phyloP scores from a whole-genome alignment of 2,329 filamentous ascomycete genomes.

The Trichoderma semiorbis region DNA sequence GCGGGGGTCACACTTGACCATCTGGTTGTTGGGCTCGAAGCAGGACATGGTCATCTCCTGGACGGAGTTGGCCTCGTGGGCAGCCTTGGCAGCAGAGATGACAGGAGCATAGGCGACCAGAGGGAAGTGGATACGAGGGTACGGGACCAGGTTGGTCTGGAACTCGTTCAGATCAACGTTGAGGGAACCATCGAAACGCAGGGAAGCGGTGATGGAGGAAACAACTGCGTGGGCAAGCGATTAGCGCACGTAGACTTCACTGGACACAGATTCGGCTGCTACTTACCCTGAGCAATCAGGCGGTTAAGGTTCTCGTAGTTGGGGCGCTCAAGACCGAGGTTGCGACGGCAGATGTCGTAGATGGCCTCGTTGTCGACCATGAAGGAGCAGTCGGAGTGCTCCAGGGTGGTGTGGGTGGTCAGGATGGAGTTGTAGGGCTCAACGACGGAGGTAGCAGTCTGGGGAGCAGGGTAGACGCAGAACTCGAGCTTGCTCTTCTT shows the following conservation, averaged over 20 bases:
- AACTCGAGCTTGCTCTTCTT: constrained; percentile 99
- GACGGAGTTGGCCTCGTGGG: constrained; percentile 96
- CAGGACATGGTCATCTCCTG: constrained; percentile 98
- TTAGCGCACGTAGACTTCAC: background rate
- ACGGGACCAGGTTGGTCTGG: constrained; percentile 99
- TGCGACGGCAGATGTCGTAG: constrained; percentile 98
- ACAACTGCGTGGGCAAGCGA: constrained; percentile 60
- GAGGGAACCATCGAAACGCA: constrained; percentile 96
- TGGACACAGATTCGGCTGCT: background rate
- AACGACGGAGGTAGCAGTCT: constrained; percentile 94
- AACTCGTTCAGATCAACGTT: constrained; percentile 99
- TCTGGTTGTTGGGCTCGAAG: constrained; percentile 99
- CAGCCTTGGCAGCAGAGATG: constrained; percentile 90
- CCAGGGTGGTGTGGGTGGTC: constrained; percentile 96
- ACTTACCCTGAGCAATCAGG: constrained; percentile 86
- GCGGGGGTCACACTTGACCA: constrained; percentile 98
- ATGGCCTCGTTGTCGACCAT: constrained; percentile 99
- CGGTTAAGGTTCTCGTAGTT: constrained; percentile 99
- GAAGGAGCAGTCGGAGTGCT: constrained; percentile 99
- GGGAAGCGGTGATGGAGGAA: constrained; percentile 95
- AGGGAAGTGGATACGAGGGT: constrained; percentile 98
- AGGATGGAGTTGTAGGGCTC: constrained; percentile 99
- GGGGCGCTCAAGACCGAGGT: constrained; percentile 93
- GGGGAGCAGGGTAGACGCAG: constrained; percentile 96
- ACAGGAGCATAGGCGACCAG: constrained; percentile 95